phyloP scores from a whole-genome alignment of 192 early-diverging fungal species.

The Martensiomyces pterosporus region DNA sequence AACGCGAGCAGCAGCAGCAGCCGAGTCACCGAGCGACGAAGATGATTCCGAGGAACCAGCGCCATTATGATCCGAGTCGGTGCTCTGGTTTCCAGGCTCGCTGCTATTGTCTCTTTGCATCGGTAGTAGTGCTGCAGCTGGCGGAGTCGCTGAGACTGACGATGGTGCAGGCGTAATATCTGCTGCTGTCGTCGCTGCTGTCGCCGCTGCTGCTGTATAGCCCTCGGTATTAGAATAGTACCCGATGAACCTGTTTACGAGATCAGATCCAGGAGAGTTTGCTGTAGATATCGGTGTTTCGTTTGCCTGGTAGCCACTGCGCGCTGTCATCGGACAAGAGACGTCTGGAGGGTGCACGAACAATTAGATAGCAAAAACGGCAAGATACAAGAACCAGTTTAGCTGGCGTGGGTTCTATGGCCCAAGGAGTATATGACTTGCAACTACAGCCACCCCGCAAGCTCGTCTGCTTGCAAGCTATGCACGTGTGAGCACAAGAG shows the following conservation, averaged over 20 bases:
- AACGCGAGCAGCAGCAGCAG: conserved; percentile 46
- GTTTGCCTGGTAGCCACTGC: conserved; percentile 14
- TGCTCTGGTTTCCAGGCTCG: conserved; percentile 32
- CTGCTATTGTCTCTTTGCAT: conserved; percentile 29
- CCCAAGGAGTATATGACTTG: too few relatives aligned
- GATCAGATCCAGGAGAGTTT: conserved; percentile 19
- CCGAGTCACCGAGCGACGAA: conserved; percentile 46
- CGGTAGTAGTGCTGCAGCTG: conserved; percentile 5
- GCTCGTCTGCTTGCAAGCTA: too few relatives aligned
- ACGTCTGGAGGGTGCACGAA: too few relatives aligned
- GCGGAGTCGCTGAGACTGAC: conserved; percentile 11
- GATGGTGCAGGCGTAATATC: conserved; percentile 5
- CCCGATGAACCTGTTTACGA: conserved; percentile 34
- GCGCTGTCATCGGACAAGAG: conserved; percentile 24
- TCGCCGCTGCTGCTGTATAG: conserved; percentile 5
- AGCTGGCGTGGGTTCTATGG: too few relatives aligned
- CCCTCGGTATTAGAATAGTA: conserved; percentile 24
- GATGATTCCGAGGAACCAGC: conserved; percentile 25
- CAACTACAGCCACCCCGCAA: too few relatives aligned
- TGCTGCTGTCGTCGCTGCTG: too few relatives aligned
- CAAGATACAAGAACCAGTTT: too few relatives aligned
- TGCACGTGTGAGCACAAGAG: too few relatives aligned
- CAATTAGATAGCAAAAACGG: too few relatives aligned
- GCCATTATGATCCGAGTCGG: conserved; percentile 39
- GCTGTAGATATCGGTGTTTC: background rate